Conservation (phyloP, 192 early-diverging fungal species). For the Podila clonocystis region DNA sequence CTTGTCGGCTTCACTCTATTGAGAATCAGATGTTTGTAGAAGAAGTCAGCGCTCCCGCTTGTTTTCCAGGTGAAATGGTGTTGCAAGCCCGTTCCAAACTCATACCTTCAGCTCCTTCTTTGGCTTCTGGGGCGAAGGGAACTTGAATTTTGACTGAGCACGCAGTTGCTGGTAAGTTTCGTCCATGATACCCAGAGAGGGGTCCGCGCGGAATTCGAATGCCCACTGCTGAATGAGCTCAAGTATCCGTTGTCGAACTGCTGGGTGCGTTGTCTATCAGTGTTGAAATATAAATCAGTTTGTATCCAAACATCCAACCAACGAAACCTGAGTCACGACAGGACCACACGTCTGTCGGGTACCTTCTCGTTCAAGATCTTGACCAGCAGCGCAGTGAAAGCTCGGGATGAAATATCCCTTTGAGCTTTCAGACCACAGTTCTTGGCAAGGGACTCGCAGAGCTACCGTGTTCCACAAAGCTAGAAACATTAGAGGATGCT, state of each 20-base stretch:
- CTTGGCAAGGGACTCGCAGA: constrained; percentile 91
- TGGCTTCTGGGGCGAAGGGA: constrained; percentile 84
- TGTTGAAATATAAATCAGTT: background rate
- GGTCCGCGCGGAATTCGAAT: constrained; percentile 82
- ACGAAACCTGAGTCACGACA: too few relatives aligned
- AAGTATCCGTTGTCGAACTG: constrained; percentile 81
- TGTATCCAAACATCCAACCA: too few relatives aligned
- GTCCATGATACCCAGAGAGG: constrained; percentile 82
- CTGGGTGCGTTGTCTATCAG: constrained; percentile 73
- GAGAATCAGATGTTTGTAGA: background rate
- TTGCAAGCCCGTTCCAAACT: background rate
- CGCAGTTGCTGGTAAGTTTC: constrained; percentile 74
- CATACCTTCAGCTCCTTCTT: constrained; percentile 70
- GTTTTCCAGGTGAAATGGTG: background rate
- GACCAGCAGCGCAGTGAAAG: constrained; percentile 83
- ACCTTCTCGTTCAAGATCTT: constrained; percentile 79
- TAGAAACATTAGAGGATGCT: background rate
- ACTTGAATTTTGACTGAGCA: constrained; percentile 65
- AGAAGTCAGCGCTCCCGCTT: background rate
- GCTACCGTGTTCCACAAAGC: constrained; percentile 33
- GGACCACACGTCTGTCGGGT: too few relatives aligned
- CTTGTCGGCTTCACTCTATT: constrained; percentile 74
- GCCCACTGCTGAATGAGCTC: constrained; percentile 95
- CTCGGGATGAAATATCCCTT: constrained; percentile 86
- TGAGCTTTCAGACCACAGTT: constrained; percentile 86